These are phyloP conservation scores for Rhizophagus sp. DNA, from an alignment of 192 early-diverging fungal species.

Conservation along the genomic window DNA sequence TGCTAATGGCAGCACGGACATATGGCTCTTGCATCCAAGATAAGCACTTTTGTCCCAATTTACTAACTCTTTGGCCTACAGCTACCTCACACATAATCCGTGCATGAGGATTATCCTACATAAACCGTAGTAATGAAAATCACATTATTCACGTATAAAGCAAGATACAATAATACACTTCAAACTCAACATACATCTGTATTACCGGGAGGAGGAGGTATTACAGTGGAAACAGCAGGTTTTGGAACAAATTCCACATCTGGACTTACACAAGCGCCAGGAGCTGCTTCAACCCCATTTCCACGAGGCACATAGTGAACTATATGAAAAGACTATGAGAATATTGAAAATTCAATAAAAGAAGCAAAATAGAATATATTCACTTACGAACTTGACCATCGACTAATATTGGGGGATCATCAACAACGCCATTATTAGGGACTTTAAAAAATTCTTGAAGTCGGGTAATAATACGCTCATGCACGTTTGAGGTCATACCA, in stretches of 20 bases:
- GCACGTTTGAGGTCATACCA: background rate
- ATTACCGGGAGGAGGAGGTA: background rate
- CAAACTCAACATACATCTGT: constrained; percentile 13
- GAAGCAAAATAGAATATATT: too few relatives aligned
- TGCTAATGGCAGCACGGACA: background rate
- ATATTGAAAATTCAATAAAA: too few relatives aligned
- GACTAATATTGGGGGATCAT: background rate
- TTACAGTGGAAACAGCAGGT: too few relatives aligned
- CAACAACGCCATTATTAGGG: background rate
- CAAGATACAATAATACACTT: constrained; percentile 16
- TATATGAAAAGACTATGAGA: constrained; percentile 11
- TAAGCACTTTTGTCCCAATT: constrained; percentile 5
- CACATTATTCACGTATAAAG: background rate
- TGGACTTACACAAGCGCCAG: background rate
- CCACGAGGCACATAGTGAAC: constrained; percentile 4
- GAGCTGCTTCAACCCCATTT: constrained; percentile 1
- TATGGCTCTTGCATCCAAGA: constrained; percentile 10
- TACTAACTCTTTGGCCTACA: background rate
- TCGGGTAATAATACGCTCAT: background rate
- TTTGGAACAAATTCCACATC: too few relatives aligned
- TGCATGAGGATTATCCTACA: constrained; percentile 20
- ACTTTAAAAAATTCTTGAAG: constrained; percentile 5
- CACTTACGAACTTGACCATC: background rate
- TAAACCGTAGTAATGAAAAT: constrained; percentile 25
- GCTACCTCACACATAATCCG: constrained; percentile 15